Base-by-base conservation (phyloP, 2,329 filamentous ascomycete genomes). In the Aspergillus nomiae region DNA sequence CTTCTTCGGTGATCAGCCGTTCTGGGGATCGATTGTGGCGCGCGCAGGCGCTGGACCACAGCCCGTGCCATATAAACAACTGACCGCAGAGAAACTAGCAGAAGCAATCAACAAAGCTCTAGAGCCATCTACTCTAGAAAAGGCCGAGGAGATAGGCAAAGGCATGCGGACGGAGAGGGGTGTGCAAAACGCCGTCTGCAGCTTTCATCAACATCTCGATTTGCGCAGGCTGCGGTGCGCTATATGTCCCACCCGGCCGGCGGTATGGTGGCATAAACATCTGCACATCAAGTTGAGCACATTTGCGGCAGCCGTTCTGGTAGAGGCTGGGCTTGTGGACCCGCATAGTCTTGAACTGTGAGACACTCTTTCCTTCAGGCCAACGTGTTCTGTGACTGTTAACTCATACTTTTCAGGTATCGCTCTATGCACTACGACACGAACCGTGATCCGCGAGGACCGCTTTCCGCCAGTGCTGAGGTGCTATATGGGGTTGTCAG, bases 1-100 rank as follows among this genome's bases (percentile, higher is more conserved):
- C 0, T 96, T 96, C 80, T 96, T 94, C 72, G 91, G 91, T 1
- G 91, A 94, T 69, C 91, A 94, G 74, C 89, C 89, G 0, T 94
- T 94, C 71, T 94, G 91, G 91, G 91, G 91, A 9, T 84, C 88
- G 11, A 93, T 94, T 85, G 87, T 93, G 45, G 85, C 88, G 0
- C 84, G 83, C 63, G 90, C 91, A 8, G 89, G 90, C 11, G 91
- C 91, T 7, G 91, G 91, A 0, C 90, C 91, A 0, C 77, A 83
- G 1, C 90, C 91, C 0, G 87, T 92, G 56, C 89, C 89, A 0
- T 87, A 90, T 73, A 90, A 90, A 67, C 81, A 87, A 34, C 77
- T 94, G 43, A 92, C 86, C 0, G 83, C 85, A 0, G 87, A 89
- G 30, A 89, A 86, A 14, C 80, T 94, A 8, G 88, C 88, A 0